Evolutionary conservation across 352 stramenopile species (phyloP).

Genomic region (Peronospora farinosa): DNA sequence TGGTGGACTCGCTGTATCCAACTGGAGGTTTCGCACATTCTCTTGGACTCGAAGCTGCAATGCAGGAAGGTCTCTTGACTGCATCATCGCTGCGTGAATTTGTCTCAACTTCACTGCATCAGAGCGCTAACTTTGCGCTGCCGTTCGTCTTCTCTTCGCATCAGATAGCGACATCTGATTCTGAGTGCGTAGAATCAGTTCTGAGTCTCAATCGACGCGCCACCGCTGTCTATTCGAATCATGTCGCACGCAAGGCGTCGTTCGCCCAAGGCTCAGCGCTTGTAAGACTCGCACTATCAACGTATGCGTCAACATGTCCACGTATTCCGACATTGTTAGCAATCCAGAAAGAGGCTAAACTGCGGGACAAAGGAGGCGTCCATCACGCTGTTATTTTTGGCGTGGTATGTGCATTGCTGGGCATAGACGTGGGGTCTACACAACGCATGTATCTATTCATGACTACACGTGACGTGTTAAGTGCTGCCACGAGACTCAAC

Average conservation of each 20-base stretch:
- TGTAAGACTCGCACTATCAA: conserved; percentile 59
- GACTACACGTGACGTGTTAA: conserved; percentile 64
- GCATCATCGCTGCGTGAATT: conserved; percentile 48
- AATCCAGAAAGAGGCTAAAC: conserved; percentile 48
- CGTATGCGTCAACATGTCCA: conserved; percentile 29
- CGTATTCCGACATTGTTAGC: conserved; percentile 35
- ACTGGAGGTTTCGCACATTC: conserved; percentile 82
- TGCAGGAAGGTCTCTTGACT: conserved; percentile 59
- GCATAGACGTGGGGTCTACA: conserved; percentile 33
- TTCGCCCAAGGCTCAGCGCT: conserved; percentile 64
- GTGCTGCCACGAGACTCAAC: conserved; percentile 73
- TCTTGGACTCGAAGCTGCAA: conserved; percentile 63
- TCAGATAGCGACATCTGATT: conserved; percentile 16
- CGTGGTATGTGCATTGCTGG: conserved; percentile 50
- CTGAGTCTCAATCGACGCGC: conserved; percentile 44
- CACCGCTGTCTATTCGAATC: conserved; percentile 67
- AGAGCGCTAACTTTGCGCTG: conserved; percentile 68
- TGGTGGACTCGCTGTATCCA: conserved; percentile 78
- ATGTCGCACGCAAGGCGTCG: conserved; percentile 72
- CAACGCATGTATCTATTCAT: conserved; percentile 82
- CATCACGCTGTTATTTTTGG: conserved; percentile 72
- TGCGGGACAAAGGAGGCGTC: conserved; percentile 39
- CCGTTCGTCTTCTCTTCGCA: conserved; percentile 60
- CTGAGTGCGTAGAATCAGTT: conserved; percentile 34
- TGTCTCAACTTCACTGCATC: conserved; percentile 52